Base-by-base conservation (phyloP, 2,329 filamentous ascomycete genomes). In the Dothideomycetes sp. region DNA sequence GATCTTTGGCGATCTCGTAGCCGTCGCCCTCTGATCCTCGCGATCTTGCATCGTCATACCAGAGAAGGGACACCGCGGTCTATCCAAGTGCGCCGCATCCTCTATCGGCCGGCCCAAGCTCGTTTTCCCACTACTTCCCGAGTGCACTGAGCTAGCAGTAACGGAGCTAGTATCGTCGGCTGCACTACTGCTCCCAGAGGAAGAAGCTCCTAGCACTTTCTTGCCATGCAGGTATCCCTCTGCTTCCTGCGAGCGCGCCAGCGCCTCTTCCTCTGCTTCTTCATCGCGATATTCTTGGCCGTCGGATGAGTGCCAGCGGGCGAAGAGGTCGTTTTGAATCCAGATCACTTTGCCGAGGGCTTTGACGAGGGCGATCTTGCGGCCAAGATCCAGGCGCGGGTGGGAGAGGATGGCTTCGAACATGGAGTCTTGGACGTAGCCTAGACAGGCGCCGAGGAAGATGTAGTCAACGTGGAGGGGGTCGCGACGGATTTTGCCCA, bases 251-350 rank as follows among this genome's bases (percentile, higher is more conserved):
- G n/a, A n/a, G n/a, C 7, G 7, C 12, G 22, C 22, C 22, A 27
- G 12, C 7, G 7, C 22, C 15, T 36, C 27, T 27, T 32, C 17
- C 14, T 37, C 34, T 11, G 30, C 34, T 33, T 36, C 34, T 12
- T 37, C 18, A 27, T 37, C 17, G 2, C 7, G 4, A 11, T 34
- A 38, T 11, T 42, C 40, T n/a, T 19, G 11, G 12, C 40, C 40
- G n/a, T 42, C 40, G 17, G 35, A 33, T 9, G 31, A 34, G 31
- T 86, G 83, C 79, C 82, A 88, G 57, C 81, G 83, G n/a, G 83
- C 81, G 57, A 89, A 84, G 19, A 89, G 68, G 58, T 89, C 84
- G 55, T 89, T 89, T 60, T 89, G 84, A 49, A 89, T 87, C 83
- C 84, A 89, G 47, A 89, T 79, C 18, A 89, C 78, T 58, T 91